Evolutionary conservation across 257 asterid genomes (phyloP).

Genomic region (Catharanthus roseus): DNA sequence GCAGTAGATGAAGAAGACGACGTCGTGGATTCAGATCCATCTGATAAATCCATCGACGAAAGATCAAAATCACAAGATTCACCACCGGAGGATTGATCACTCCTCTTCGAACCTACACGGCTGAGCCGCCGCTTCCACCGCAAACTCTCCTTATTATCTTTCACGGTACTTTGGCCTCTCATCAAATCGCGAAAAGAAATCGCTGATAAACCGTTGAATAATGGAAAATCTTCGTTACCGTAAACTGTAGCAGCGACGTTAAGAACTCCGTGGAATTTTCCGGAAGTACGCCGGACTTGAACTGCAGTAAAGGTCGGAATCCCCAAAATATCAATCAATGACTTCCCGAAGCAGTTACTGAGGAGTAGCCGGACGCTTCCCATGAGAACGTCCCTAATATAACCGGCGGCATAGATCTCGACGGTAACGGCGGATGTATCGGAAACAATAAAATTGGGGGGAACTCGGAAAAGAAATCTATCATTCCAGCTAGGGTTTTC

Average conservation of each 20-base stretch:
- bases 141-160: slow-evolving; percentile 32
- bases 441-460: slow-evolving; percentile 50
- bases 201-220: slow-evolving; percentile 50
- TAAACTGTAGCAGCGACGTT: slow-evolving; percentile 67
- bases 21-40: slow-evolving; percentile 60
- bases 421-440: slow-evolving; percentile 85
- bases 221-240: slow-evolving; percentile 41
- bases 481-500: slow-evolving; percentile 95
- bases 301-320: slow-evolving; percentile 73
- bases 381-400: slow-evolving; percentile 49
- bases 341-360: slow-evolving; percentile 39
- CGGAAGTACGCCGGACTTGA: slow-evolving; percentile 82
- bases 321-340: slow-evolving; percentile 12
- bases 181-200: slow-evolving; percentile 57
- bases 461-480: slow-evolving; percentile 74
- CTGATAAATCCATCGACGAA: slow-evolving; percentile 38
- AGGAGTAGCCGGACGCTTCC: slow-evolving; percentile 77
- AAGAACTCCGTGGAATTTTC: slow-evolving; percentile 73
- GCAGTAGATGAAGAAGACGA: slow-evolving; percentile 60
- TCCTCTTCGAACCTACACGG: slow-evolving; percentile 56
- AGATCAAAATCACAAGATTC: slow-evolving; percentile 53
- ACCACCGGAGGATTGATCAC: slow-evolving; percentile 54
- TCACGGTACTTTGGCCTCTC: slow-evolving; percentile 31
- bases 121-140: slow-evolving; percentile 47
- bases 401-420: slow-evolving; percentile 74